A percentile compares a stretch with the other conserved stretches of the same genome.
Evolutionary conservation across 1,284 basidiomycete genomes (phyloP).

Genomic region (Trichosporon faecale): DNA sequence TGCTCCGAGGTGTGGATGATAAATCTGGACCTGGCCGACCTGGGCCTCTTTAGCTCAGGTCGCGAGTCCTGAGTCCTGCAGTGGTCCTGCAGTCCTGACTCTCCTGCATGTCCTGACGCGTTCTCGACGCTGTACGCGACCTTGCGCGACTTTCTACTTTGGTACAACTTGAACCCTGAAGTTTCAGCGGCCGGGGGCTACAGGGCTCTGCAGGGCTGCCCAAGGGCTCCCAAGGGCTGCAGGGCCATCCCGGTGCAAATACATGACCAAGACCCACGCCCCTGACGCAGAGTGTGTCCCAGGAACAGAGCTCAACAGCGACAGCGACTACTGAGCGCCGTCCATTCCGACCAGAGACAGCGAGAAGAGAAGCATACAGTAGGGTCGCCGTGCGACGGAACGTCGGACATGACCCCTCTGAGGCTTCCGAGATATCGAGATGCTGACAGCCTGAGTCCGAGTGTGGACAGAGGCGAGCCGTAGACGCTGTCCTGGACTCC

Average conservation of each 20-base stretch:
- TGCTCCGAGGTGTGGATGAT: background rate
- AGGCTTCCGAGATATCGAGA: background rate
- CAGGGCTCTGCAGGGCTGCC: background rate
- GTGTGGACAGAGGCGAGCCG: too few species aligned
- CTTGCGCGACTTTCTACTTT: conserved; percentile 1
- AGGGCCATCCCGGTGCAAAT: background rate
- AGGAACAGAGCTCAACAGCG: background rate
- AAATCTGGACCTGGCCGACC: background rate
- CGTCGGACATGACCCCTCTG: background rate
- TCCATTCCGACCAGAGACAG: background rate
- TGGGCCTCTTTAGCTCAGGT: background rate
- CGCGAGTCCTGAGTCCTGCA: conserved; percentile 2
- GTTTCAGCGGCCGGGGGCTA: conserved; percentile 6
- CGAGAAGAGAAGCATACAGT: background rate
- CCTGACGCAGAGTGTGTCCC: background rate
- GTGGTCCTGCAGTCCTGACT: too few species aligned
- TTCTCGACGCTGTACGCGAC: too few species aligned
- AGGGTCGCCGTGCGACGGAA: background rate
- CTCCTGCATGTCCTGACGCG: too few species aligned
- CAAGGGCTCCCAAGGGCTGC: background rate
- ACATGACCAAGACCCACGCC: background rate
- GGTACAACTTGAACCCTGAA: background rate
- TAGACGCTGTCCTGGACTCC: background rate
- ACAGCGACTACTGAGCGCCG: background rate
- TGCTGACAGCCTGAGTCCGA: background rate